Evolutionary conservation across 192 early-diverging fungal species (phyloP).

Genomic region (Coemansia sp.): DNA sequence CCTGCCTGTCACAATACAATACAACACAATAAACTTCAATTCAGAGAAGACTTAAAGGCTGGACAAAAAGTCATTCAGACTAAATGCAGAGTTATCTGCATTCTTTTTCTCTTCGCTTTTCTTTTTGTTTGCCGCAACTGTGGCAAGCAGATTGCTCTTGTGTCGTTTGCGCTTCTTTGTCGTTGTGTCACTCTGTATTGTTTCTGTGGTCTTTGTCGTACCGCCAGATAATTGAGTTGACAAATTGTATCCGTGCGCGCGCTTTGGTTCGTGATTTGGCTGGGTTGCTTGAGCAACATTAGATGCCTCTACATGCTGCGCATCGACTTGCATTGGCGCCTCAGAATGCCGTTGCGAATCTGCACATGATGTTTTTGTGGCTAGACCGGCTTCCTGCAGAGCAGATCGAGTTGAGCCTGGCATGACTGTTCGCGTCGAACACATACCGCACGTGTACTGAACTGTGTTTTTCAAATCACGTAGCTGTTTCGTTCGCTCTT

Average conservation of each 20-base stretch:
- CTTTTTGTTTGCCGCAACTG: conserved; percentile 44
- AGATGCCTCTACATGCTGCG: background rate
- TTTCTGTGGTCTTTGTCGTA: background rate
- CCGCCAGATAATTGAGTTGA: background rate
- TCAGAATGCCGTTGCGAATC: background rate
- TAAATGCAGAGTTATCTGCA: conserved; percentile 14
- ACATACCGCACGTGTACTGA: conserved; percentile 30
- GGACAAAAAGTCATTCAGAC: conserved; percentile 36
- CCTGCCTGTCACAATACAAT: background rate
- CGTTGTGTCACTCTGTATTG: background rate
- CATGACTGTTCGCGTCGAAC: conserved; percentile 22
- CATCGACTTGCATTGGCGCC: conserved; percentile 28
- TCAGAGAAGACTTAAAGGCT: conserved; percentile 6
- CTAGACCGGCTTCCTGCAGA: conserved; percentile 16
- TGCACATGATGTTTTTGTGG: background rate
- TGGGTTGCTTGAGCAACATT: background rate
- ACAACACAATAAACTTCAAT: background rate
- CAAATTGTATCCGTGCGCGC: background rate
- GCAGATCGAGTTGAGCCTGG: conserved; percentile 25
- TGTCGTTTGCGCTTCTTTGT: conserved; percentile 41
- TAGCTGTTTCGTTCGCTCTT: conserved; percentile 8
- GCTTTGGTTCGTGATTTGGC: background rate
- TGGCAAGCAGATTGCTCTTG: conserved; percentile 45
- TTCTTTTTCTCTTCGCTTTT: conserved; percentile 30
- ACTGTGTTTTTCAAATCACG: conserved; percentile 19